phyloP scores from a whole-genome alignment of 208 protist genomes.

The Leishmania amazonensis region DNA sequence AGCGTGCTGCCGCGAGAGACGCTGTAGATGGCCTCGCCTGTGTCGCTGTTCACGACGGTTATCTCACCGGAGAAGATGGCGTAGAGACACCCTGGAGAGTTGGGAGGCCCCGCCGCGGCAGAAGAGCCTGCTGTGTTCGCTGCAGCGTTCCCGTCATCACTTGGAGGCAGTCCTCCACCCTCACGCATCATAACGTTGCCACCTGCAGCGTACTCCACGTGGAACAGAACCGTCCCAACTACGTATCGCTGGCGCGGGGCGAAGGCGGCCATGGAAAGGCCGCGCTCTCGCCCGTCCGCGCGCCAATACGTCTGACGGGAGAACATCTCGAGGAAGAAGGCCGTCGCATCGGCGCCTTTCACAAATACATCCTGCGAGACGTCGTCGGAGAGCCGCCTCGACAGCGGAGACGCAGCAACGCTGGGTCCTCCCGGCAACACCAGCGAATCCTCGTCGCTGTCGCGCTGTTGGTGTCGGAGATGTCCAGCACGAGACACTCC shows the following conservation, averaged over 20 bases:
- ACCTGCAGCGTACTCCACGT: neutral
- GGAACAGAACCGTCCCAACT: constrained; percentile 16
- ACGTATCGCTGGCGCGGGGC: constrained; percentile 1
- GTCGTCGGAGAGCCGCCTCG: too few species aligned
- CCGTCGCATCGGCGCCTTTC: constrained; percentile 18
- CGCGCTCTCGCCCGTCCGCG: constrained; percentile 21
- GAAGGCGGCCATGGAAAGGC: constrained; percentile 21
- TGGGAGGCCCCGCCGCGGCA: neutral
- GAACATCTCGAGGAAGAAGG: constrained; percentile 18
- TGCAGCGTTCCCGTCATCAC: neutral
- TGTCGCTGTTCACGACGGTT: constrained; percentile 9
- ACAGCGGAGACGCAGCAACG: neutral
- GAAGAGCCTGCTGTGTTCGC: neutral
- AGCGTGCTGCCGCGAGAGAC: constrained; percentile 1
- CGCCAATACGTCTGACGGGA: constrained; percentile 14
- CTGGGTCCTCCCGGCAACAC: neutral
- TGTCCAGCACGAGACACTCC: neutral
- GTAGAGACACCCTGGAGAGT: constrained; percentile 5
- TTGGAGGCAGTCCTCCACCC: neutral
- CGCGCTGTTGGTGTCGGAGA: neutral
- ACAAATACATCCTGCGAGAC: constrained; percentile 8
- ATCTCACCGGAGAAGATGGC: constrained; percentile 10
- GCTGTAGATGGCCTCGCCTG: neutral
- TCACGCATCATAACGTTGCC: too few species aligned
- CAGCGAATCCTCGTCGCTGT: neutral